These are phyloP conservation scores for Simplicillium aogashimaense DNA, from an alignment of 2,329 filamentous ascomycete species.

Conservation along the genomic window DNA sequence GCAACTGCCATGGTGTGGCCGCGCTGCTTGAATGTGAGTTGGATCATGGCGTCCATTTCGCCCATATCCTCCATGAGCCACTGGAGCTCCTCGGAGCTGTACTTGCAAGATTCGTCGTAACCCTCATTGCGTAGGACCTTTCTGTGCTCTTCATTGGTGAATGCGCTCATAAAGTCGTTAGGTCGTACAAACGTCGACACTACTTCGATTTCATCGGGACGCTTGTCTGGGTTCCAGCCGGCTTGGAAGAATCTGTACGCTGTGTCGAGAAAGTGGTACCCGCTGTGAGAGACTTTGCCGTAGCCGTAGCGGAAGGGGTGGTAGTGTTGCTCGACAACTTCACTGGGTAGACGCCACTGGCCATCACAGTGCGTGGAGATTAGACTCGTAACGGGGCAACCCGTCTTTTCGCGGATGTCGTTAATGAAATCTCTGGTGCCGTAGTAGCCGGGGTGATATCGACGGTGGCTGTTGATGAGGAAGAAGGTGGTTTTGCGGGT, in stretches of 20 bases:
- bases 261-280: slow-evolving; percentile 4
- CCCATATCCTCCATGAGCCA: background rate
- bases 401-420: slow-evolving; percentile 1
- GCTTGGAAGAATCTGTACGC: slow-evolving; percentile 2
- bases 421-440: background rate
- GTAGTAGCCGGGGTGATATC: slow-evolving; percentile 5
- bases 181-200: slow-evolving; percentile 2
- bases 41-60: slow-evolving; percentile 4
- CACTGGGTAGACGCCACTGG: slow-evolving; percentile 1
- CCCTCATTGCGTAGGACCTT: slow-evolving; percentile 2
- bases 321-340: slow-evolving; percentile 3
- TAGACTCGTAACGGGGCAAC: slow-evolving; percentile 4
- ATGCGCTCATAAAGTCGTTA: slow-evolving; percentile 1
- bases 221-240: background rate
- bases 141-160: slow-evolving; percentile 2
- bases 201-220: slow-evolving; percentile 5
- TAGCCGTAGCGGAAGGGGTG: slow-evolving; percentile 3
- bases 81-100: background rate
- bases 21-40: slow-evolving; percentile 2
- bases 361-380: slow-evolving; percentile 4
- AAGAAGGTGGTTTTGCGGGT: slow-evolving; percentile 1
- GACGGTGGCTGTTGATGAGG: slow-evolving; percentile 4
- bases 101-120: slow-evolving; percentile 1
- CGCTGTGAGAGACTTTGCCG: slow-evolving; percentile 6
- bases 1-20: slow-evolving; percentile 1